Percentiles rank a stretch among this genome's conserved stretches.
Conservation (phyloP, 2,329 filamentous ascomycete species). For the Epicoccum nigrum region DNA sequence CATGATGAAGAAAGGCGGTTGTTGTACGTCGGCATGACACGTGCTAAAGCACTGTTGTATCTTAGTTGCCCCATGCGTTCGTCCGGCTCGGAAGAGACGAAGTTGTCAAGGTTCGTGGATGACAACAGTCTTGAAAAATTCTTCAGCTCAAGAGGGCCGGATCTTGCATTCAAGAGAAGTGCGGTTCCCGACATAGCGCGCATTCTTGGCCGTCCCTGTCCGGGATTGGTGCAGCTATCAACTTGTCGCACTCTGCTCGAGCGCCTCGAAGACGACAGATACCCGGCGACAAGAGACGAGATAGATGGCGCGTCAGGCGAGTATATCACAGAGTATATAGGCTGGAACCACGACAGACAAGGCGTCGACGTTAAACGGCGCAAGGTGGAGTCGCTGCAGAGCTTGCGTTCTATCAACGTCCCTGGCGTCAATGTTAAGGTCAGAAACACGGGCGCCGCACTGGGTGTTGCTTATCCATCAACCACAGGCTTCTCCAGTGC, state of each 20-base stretch:
- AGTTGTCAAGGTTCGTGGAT: conserved; percentile 75
- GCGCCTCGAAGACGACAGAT: conserved; percentile 43
- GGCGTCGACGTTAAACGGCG: conserved; percentile 31
- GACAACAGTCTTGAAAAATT: conserved; percentile 58
- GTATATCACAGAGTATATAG: conserved; percentile 23
- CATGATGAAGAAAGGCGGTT: conserved; percentile 84
- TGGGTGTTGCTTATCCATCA: no score
- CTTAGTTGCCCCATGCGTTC: conserved; percentile 78
- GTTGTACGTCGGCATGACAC: conserved; percentile 95
- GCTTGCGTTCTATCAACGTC: background rate
- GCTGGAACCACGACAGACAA: conserved; percentile 11
- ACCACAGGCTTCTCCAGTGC: conserved; percentile 50
- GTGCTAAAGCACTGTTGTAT: conserved; percentile 85
- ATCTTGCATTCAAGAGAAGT: conserved; percentile 63
- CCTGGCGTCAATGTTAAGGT: background rate
- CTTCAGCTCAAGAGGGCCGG: conserved; percentile 69
- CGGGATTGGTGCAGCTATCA: conserved; percentile 52
- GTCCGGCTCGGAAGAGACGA: conserved; percentile 66
- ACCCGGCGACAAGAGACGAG: conserved; percentile 44
- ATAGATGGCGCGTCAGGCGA: conserved; percentile 37
- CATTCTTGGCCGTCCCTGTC: conserved; percentile 70
- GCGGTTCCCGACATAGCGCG: conserved; percentile 70
- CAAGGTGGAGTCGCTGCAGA: conserved; percentile 27
- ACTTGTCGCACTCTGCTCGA: conserved; percentile 33
- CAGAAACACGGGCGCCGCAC: no score